Conservation (phyloP, 805 yeast genomes). For the Wickerhamomyces queroliae region DNA sequence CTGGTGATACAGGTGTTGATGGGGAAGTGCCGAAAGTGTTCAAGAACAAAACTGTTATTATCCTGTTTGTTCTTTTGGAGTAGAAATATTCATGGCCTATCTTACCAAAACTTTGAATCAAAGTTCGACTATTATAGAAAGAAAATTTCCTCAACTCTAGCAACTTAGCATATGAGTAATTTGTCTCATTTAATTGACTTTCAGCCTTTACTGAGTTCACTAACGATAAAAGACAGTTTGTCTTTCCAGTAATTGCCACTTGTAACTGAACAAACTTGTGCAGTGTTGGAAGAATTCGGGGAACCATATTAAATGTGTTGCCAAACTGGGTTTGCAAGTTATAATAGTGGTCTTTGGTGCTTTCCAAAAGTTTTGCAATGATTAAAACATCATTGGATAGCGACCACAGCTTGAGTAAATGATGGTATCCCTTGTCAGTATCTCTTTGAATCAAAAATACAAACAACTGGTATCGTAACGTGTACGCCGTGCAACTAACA, state of each 20-base stretch:
- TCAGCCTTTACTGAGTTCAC: no score
- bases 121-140: not conserved
- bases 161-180: not conserved
- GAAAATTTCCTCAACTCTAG: not conserved
- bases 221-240: not conserved
- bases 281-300: not conserved
- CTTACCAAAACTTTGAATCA: not conserved
- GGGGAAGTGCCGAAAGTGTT: not conserved
- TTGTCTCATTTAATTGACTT: no score
- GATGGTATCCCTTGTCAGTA: not conserved
- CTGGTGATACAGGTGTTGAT: not conserved
- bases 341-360: not conserved
- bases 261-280: not conserved
- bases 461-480: not conserved
- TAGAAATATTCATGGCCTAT: not conserved
- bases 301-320: not conserved
- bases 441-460: not conserved
- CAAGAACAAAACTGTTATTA: not conserved
- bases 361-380: not conserved
- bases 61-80: not conserved
- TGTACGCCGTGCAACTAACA: not conserved
- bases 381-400: not conserved
- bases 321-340: not conserved
- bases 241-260: not conserved
- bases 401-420: not conserved